Base-by-base conservation (phyloP, 805 yeast species). In the Jamesozyma lodderae region DNA sequence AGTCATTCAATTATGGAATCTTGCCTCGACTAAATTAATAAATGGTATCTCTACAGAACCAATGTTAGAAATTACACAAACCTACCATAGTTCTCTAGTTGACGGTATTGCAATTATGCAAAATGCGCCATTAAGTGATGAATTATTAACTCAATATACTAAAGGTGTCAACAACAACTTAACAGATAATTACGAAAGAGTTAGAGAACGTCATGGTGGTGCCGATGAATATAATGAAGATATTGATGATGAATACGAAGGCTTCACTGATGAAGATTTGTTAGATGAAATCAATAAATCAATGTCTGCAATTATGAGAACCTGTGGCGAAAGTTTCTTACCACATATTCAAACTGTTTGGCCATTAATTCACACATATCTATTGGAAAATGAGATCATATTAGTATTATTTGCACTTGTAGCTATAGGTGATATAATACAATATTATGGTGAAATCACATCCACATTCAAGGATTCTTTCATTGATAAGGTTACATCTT, bases 141-240 rank as follows among this genome's bases (percentile, higher is more conserved):
- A 64, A 10, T 85, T 80, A 52, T 57, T 84, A 50, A 60, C 59
- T 10, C 62, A 65, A 10, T 69, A 85, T 41, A 74, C 81, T 3
- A 69, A 69, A 42, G 75, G 84, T 21, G 68, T 85, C 17, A 68
- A 72, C 33, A 59, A 71, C 3, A 79, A 78, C 49, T 63, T 87
- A 54, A 63, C 69, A 9, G 95, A 82, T 43, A 74, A 80, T 28
- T 76, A 73, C 52, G 78, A 73, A 41, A 74, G 95, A 49, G 77
- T 84, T 39, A 77, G 75, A 52, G 73, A 69, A 25, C 79, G 94
- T 45, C 87, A 84, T 38, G 69, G 68, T 42, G 80, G 72, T 31
- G 92, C 82, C 46, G 95, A 85, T 55, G 95, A 84, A 51, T 87
- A 80, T 58, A 81, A 81, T 42, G 96, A 86, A 62, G 96, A 85